These are phyloP conservation scores for Starmerella khaoyaiensis DNA, from an alignment of 805 yeast species.

Conservation along the genomic window DNA sequence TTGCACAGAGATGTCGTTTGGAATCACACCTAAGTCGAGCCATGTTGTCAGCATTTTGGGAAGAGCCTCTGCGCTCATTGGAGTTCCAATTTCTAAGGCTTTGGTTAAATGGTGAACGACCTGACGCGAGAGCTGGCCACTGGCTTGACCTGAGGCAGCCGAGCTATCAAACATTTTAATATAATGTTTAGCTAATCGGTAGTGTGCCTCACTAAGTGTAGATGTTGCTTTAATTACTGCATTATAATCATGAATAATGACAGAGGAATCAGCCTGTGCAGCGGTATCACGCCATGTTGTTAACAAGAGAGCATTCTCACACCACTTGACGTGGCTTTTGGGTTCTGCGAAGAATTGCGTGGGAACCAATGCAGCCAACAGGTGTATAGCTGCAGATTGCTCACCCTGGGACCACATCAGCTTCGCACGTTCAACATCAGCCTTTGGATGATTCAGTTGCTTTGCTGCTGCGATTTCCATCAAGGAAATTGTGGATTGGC, in stretches of 20 bases:
- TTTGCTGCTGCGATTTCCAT: constrained; percentile 18
- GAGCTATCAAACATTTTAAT: constrained; percentile 53
- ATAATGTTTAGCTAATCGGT: constrained; percentile 65
- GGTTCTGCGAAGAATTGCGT: constrained; percentile 14
- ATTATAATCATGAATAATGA: constrained; percentile 56
- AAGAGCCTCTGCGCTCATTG: constrained; percentile 64
- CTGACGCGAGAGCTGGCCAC: constrained; percentile 39
- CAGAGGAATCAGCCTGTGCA: constrained; percentile 65
- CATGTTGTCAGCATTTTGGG: constrained; percentile 62
- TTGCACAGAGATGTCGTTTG: constrained; percentile 4
- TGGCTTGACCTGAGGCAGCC: constrained; percentile 19
- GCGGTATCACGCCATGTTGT: constrained; percentile 83
- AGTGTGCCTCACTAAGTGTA: constrained; percentile 67
- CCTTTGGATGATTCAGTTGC: constrained; percentile 7
- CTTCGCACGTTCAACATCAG: constrained; percentile 28
- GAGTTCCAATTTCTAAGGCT: constrained; percentile 49
- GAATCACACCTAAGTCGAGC: constrained; percentile 48
- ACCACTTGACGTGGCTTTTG: constrained; percentile 2
- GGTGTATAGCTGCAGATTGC: constrained; percentile 66
- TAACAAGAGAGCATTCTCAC: constrained; percentile 63
- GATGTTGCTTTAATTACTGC: constrained; percentile 43
- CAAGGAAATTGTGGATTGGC: constrained; percentile 45
- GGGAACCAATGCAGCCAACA: constrained; percentile 35
- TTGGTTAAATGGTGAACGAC: constrained; percentile 45
- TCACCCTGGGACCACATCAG: constrained; percentile 85